phyloP scores from a whole-genome alignment of 106 monocot species.

The Apostasia ramifera region DNA sequence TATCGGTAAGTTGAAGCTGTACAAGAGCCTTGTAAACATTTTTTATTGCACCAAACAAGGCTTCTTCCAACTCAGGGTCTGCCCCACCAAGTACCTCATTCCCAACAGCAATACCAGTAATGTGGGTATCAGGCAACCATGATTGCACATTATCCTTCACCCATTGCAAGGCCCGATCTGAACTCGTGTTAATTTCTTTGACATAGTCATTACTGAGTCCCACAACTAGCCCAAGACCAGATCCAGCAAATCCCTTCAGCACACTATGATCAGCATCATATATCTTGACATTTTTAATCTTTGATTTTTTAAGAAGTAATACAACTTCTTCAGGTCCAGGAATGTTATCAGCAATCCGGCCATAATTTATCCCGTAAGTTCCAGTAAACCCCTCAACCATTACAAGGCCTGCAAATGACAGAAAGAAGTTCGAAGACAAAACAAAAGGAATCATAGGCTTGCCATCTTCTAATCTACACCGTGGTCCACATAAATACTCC shows the following conservation, averaged over 20 bases:
- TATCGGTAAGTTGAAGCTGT: slow-evolving; percentile 38
- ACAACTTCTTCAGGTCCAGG: slow-evolving; percentile 70
- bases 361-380: slow-evolving; percentile 87
- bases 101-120: slow-evolving; percentile 71
- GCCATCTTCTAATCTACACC: too few species aligned
- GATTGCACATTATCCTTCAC: slow-evolving; percentile 79
- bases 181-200: slow-evolving; percentile 55
- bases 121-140: slow-evolving; percentile 57
- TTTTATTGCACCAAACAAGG: slow-evolving; percentile 56
- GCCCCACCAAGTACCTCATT: slow-evolving; percentile 74
- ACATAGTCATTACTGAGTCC: slow-evolving; percentile 45
- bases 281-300: slow-evolving; percentile 81
- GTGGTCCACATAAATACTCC: too few species aligned
- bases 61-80: slow-evolving; percentile 49
- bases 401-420: slow-evolving; percentile 22
- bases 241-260: slow-evolving; percentile 67
- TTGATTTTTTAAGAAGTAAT: slow-evolving; percentile 55
- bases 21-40: slow-evolving; percentile 59
- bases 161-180: slow-evolving; percentile 60
- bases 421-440: not conserved
- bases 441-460: not conserved
- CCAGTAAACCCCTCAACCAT: slow-evolving; percentile 59
- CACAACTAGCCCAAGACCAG: slow-evolving; percentile 67
- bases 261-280: slow-evolving; percentile 74
- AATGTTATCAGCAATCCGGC: slow-evolving; percentile 76